Conservation (phyloP, 2,329 filamentous ascomycete genomes). For the Colletotrichum shisoi region DNA sequence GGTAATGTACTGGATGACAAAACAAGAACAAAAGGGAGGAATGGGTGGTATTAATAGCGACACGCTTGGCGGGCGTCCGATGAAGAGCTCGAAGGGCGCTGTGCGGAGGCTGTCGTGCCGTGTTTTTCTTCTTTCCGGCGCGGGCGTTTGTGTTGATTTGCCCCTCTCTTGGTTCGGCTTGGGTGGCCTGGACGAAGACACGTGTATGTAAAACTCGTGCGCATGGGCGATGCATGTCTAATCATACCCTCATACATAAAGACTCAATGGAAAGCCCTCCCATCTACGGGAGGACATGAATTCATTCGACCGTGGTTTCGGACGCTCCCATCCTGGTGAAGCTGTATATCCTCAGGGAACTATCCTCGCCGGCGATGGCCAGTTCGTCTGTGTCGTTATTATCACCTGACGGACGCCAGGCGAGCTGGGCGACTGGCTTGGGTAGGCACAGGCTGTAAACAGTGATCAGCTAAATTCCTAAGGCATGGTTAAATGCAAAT, state of each 20-base stretch:
- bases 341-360: constrained; percentile 66
- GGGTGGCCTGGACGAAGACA: constrained; percentile 40
- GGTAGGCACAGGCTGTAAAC: constrained; percentile 62
- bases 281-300: background rate
- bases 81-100: constrained; percentile 39
- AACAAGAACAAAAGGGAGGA: background rate
- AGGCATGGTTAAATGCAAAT: background rate
- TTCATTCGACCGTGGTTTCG: constrained; percentile 20
- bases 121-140: constrained; percentile 4
- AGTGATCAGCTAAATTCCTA: constrained; percentile 36
- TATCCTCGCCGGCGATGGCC: constrained; percentile 67
- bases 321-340: constrained; percentile 42
- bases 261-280: constrained; percentile 17
- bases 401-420: constrained; percentile 67
- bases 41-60: constrained; percentile 16
- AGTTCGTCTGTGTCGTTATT: constrained; percentile 46
- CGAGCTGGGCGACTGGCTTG: constrained; percentile 70
- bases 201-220: constrained; percentile 20
- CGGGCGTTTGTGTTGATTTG: constrained; percentile 24
- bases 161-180: constrained; percentile 14
- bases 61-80: constrained; percentile 23
- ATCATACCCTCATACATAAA: constrained; percentile 38
- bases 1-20: constrained; percentile 23
- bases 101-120: constrained; percentile 4
- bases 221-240: constrained; percentile 31